These are phyloP conservation scores for Singerocomus rubriflavus DNA, from an alignment of 1,284 basidiomycete genomes.

Conservation along the genomic window DNA sequence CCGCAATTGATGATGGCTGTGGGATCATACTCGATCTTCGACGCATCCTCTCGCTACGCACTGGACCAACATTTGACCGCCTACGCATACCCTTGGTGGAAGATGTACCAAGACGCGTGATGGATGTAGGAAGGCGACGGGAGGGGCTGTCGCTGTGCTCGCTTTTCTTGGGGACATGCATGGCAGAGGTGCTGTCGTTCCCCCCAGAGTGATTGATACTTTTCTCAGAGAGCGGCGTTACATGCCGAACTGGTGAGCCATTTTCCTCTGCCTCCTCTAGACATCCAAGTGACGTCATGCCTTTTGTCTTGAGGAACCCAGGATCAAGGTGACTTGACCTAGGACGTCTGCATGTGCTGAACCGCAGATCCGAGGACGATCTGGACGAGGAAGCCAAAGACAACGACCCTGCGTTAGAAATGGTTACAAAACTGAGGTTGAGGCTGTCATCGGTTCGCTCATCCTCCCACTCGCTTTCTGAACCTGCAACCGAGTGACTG, in stretches of 20 bases:
- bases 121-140: conserved; percentile 46
- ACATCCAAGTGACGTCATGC: conserved; percentile 52
- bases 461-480: conserved; percentile 87
- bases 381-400: conserved; percentile 20
- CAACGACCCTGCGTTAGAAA: conserved; percentile 29
- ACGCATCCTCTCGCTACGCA: conserved; percentile 65
- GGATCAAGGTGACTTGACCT: conserved; percentile 66
- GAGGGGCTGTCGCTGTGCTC: conserved; percentile 42
- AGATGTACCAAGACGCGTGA: conserved; percentile 41
- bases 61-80: conserved; percentile 69
- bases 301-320: conserved; percentile 61
- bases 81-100: conserved; percentile 45
- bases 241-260: conserved; percentile 35
- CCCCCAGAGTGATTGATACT: conserved; percentile 49
- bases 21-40: conserved; percentile 77
- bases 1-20: conserved; percentile 47
- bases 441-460: conserved; percentile 76
- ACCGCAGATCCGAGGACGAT: conserved; percentile 11
- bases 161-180: conserved; percentile 38
- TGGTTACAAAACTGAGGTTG: conserved; percentile 46
- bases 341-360: conserved; percentile 39
- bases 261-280: conserved; percentile 71
- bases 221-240: conserved; percentile 55
- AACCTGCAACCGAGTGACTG: conserved; percentile 48
- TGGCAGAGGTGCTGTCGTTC: conserved; percentile 8